Conservation (phyloP, 139 green algal genomes). For the Penium margaritaceum region DNA sequence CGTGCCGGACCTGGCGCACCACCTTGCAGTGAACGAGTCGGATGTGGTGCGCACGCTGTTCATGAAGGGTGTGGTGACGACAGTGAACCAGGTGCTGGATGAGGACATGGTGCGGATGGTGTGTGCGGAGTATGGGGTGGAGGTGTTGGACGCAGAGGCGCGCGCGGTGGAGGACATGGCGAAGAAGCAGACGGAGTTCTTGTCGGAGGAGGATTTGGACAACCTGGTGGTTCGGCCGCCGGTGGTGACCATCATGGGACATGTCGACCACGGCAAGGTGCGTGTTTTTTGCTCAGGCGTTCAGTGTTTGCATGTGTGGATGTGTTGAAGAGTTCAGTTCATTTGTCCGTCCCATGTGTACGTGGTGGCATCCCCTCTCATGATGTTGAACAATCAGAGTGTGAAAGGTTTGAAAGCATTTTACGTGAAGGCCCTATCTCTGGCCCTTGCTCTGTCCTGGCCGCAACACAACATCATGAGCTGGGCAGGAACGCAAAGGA, state of each 20-base stretch:
- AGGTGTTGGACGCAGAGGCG: slow-evolving; percentile 52
- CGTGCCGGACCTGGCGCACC: slow-evolving; percentile 69
- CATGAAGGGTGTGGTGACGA: slow-evolving; percentile 83
- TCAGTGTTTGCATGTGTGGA: background rate
- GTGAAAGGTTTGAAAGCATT: background rate
- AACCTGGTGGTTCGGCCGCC: slow-evolving; percentile 65
- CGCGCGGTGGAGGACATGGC: slow-evolving; percentile 47
- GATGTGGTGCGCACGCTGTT: slow-evolving; percentile 90
- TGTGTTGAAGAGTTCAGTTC: background rate
- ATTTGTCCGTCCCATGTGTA: background rate
- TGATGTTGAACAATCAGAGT: background rate
- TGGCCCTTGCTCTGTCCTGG: background rate
- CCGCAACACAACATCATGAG: no score
- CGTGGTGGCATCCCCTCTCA: background rate
- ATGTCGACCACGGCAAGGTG: slow-evolving; percentile 94
- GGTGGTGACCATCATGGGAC: slow-evolving; percentile 96
- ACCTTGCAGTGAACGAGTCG: slow-evolving; percentile 65
- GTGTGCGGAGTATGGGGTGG: slow-evolving; percentile 65
- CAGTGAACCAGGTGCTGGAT: slow-evolving; percentile 75
- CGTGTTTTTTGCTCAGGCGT: slow-evolving; percentile 2
- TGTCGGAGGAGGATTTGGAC: slow-evolving; percentile 75
- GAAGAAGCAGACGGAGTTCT: slow-evolving; percentile 66
- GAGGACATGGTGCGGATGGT: slow-evolving; percentile 66
- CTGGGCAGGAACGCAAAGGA: no score
- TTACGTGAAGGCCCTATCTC: background rate